Evolutionary conservation across 352 stramenopile genomes (phyloP).

Genomic region (Pythium rhizo-oryzae): DNA sequence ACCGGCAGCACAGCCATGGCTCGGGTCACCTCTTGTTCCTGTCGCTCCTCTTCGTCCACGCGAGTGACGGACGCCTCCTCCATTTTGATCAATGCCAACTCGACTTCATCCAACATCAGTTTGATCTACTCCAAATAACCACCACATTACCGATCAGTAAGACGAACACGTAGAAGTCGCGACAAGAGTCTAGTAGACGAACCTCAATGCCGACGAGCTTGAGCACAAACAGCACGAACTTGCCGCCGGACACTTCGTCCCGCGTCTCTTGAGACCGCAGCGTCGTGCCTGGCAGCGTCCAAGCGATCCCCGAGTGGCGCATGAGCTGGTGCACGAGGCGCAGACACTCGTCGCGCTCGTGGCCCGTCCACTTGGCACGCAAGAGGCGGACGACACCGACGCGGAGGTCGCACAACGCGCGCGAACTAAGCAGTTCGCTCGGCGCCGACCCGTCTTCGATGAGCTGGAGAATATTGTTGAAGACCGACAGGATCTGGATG

Average conservation of each 20-base stretch:
- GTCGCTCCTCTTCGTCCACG: constrained; percentile 48
- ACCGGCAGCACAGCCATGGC: constrained; percentile 64
- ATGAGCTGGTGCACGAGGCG: constrained; percentile 63
- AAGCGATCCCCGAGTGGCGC: constrained; percentile 54
- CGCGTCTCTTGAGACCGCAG: constrained; percentile 44
- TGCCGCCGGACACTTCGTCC: constrained; percentile 63
- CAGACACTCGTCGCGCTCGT: constrained; percentile 72
- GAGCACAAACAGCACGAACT: constrained; percentile 76
- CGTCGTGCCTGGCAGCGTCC: constrained; percentile 67
- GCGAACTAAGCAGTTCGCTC: constrained; percentile 54
- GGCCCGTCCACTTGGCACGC: constrained; percentile 67
- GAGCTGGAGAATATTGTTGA: constrained; percentile 62
- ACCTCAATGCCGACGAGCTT: constrained; percentile 85
- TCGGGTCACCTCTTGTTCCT: constrained; percentile 54
- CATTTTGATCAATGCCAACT: constrained; percentile 67
- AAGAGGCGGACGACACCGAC: constrained; percentile 64
- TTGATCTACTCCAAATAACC: constrained; percentile 57
- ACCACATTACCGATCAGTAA: neutral
- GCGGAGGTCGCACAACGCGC: constrained; percentile 59
- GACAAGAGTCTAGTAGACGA: constrained; percentile 8
- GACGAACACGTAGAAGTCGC: neutral
- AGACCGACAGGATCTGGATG: constrained; percentile 45
- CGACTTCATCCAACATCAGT: constrained; percentile 84
- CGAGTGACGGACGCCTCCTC: constrained; percentile 56
- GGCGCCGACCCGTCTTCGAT: constrained; percentile 46